Evolutionary conservation across 1,139 yeast species (phyloP), one percentile per base, ranked within the genome.

Genomic region (Meyerozyma guilliermondii): DNA sequence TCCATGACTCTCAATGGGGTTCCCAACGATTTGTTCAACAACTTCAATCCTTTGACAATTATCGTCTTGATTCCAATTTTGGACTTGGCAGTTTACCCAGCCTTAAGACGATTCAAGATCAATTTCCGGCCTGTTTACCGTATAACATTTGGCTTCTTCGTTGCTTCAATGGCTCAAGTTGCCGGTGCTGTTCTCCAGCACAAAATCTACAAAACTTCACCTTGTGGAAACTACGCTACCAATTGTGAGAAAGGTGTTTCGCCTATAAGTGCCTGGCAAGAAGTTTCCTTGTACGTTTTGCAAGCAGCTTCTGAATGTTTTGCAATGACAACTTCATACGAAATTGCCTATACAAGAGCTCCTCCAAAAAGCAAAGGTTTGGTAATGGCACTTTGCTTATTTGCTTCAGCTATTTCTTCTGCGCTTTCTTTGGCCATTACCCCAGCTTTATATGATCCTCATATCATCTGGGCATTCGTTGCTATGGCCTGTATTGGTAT

Each of bases 261-360:
- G 20, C 80, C 81, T 26, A 60, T 80, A 28, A 60, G 74, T 38
- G 81, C 80, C n/a, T 78, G 83, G 83, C 65, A 66, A 44, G 81
- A 76, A 46, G 65, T 71, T 24, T 58, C 69, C 20, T 64, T 77
- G 47, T 83, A 75, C 56, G 68, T 76, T 35, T 59, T 80, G 40
- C 76, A 79, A 43, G 87, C 88, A 30, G 67, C 77, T 20, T 79
- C 85, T 45, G 89, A 83, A 62, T 81, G 86, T 66, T 81, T 82
- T 54, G 83, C 86, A 28, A 78, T 68, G 47, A 77, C 81, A 41
- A 80, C 88, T 16, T 85, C 80, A 43, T 80, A 81, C 53, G 88
- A 82, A 60, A 69, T 81, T 53, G 88, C 89, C 8, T 83, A 81
- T 59, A 74, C 86, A 2, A 73, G 83, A 58, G 76, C 88, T 28